Percentiles rank a stretch among this genome's conserved stretches.
phyloP scores from a whole-genome alignment of 106 monocot genomes.

The Vanilla planifolia region DNA sequence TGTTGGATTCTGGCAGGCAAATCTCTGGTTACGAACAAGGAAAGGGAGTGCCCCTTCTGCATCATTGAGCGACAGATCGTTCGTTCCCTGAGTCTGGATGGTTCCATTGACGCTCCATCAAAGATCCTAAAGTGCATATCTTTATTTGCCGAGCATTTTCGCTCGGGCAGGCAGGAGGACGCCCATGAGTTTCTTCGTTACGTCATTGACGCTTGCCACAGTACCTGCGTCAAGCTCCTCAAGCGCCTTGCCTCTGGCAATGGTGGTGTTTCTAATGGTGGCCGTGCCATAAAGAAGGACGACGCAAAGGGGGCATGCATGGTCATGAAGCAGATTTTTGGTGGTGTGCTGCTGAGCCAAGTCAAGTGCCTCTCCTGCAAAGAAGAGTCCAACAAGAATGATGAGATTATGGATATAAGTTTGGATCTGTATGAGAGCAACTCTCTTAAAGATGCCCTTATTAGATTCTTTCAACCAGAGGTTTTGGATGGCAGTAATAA shows the following conservation, averaged over 20 bases:
- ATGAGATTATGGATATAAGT: conserved; percentile 97
- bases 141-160: conserved; percentile 77
- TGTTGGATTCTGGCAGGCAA: conserved; percentile 32
- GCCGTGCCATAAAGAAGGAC: conserved; percentile 9
- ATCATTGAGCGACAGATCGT: conserved; percentile 79
- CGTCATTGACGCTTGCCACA: conserved; percentile 87
- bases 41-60: conserved; percentile 87
- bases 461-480: conserved; percentile 76
- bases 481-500: conserved; percentile 80
- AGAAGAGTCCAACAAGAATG: conserved; percentile 78
- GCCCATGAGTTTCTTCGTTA: conserved; percentile 97
- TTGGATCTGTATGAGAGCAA: conserved; percentile 70
- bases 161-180: conserved; percentile 90
- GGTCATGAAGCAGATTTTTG: conserved; percentile 87
- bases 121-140: conserved; percentile 65
- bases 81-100: conserved; percentile 46
- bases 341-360: conserved; percentile 83
- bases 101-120: conserved; percentile 50
- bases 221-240: conserved; percentile 46
- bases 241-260: conserved; percentile 21
- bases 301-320: conserved; percentile 13
- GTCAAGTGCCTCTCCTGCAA: conserved; percentile 84
- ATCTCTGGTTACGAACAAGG: conserved; percentile 23
- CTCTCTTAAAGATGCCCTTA: conserved; percentile 69
- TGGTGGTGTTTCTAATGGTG: neutral